Evolutionary conservation across 2,329 filamentous ascomycete species (phyloP), one percentile per base, ranked within the genome.

Genomic region (Spiromastix sp.): DNA sequence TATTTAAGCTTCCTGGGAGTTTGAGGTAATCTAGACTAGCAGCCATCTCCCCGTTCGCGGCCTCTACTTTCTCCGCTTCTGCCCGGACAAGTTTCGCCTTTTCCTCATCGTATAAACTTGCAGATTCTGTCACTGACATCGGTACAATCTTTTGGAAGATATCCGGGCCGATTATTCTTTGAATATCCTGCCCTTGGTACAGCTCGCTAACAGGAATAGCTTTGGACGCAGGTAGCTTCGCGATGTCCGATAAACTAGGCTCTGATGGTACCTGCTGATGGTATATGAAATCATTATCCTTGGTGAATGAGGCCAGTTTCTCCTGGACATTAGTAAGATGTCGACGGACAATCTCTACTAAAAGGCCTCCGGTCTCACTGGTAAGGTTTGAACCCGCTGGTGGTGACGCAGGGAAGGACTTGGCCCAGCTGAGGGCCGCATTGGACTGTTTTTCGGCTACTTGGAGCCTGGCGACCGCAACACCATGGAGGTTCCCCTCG

Each of bases 231-330:
- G 89, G 86, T 11, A 96, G 70, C 57, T 96, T 98, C 3, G 86
- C 74, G 32, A 98, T 86, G 1, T 81, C 72, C 1, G 84, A 66
- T 9, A 98, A 65, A 18, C 80, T 81, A 3, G 86, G 83, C 57
- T 95, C 86, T 7, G 80, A 79, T 0, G 91, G 89, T 2, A 98
- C 80, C 2, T 77, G 79, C 48, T 96, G 85, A 55, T 98, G 91
- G 54, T 98, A 98, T 55, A 98, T 94, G 59, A 91, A 96, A 55
- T 98, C 91, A 48, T 98, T 98, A 58, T 98, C 91, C 51, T 93
- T 94, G 47, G 73, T 70, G 32, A 87, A 71, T 41, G 84, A 79
- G 12, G 68, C 67, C 15, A 94, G 66, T 55, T 83, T 87, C 42
- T 89, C 82, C 54, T 93, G 82, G 3, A 94, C 80, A 20, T 77